phyloP scores from a whole-genome alignment of 2,329 filamentous ascomycete species.

The Aureobasidium musti region DNA sequence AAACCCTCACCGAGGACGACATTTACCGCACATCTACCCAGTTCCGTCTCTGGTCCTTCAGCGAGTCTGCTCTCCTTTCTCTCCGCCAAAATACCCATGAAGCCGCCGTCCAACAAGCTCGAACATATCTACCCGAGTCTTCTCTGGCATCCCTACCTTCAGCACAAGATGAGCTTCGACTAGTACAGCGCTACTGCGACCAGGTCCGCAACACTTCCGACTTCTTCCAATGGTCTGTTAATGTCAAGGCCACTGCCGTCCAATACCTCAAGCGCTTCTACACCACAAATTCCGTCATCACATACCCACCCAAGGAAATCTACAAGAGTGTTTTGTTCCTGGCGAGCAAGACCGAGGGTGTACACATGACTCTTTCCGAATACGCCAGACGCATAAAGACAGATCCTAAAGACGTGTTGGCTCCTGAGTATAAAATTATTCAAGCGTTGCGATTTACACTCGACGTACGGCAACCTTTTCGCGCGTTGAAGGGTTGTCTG shows the following conservation, averaged over 20 bases:
- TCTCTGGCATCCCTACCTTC: slow-evolving; percentile 55
- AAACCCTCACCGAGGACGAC: slow-evolving; percentile 76
- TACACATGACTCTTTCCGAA: slow-evolving; percentile 66
- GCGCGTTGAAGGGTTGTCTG: slow-evolving; percentile 80
- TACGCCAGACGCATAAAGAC: slow-evolving; percentile 62
- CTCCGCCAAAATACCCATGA: slow-evolving; percentile 78
- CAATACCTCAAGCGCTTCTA: slow-evolving; percentile 95
- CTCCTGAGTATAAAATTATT: slow-evolving; percentile 88
- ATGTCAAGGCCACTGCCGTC: slow-evolving; percentile 74
- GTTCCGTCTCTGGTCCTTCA: slow-evolving; percentile 91
- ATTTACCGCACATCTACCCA: slow-evolving; percentile 89
- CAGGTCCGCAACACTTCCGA: slow-evolving; percentile 52
- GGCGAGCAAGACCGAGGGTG: slow-evolving; percentile 87
- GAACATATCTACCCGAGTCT: slow-evolving; percentile 52
- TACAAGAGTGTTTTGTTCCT: slow-evolving; percentile 91
- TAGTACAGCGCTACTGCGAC: slow-evolving; percentile 77
- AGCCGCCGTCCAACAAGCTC: slow-evolving; percentile 69
- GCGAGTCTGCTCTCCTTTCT: slow-evolving; percentile 67
- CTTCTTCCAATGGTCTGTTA: slow-evolving; percentile 61
- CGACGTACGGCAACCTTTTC: slow-evolving; percentile 87
- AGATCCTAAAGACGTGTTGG: slow-evolving; percentile 75
- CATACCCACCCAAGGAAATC: slow-evolving; percentile 86
- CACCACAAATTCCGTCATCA: slow-evolving; percentile 93
- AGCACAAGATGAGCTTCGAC: slow-evolving; percentile 75
- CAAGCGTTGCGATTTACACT: slow-evolving; percentile 93